Conservation (phyloP, 2,329 filamentous ascomycete species). For the Fusarium musae region DNA sequence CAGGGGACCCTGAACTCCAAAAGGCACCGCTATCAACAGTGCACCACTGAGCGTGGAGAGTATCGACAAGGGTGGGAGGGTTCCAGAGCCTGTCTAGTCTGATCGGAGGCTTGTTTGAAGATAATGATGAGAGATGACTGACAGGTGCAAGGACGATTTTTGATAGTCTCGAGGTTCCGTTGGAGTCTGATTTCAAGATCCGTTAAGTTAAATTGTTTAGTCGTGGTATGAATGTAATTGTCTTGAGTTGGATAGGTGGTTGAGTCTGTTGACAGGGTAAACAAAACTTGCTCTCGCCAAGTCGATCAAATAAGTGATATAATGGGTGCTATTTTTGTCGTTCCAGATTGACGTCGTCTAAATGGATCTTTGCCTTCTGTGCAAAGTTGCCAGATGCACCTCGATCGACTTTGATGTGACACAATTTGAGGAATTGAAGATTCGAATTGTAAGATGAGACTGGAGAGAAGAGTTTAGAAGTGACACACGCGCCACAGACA, state of each 20-base stretch:
- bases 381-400: constrained; percentile 1
- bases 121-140: constrained; percentile 23
- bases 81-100: constrained; percentile 19
- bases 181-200: not conserved
- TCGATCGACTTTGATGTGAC: not conserved
- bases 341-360: constrained; percentile 5
- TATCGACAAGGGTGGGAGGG: constrained; percentile 20
- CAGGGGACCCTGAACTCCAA: constrained; percentile 32
- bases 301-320: constrained; percentile 17
- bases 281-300: constrained; percentile 27
- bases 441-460: constrained; percentile 7
- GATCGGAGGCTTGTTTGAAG: constrained; percentile 31
- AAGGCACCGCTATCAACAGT: constrained; percentile 31
- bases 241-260: not conserved
- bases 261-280: constrained; percentile 20
- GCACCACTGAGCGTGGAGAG: constrained; percentile 21
- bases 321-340: constrained; percentile 27
- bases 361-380: not conserved
- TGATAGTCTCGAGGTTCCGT: not conserved
- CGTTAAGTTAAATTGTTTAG: not conserved
- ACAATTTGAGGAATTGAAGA: constrained; percentile 1
- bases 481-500: constrained; percentile 8
- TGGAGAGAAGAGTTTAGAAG: constrained; percentile 1
- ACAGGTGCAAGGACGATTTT: constrained; percentile 15
- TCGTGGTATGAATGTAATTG: not conserved